phyloP scores from a whole-genome alignment of 768 basidiomycete genomes.

The Lentinus tigrinus region DNA sequence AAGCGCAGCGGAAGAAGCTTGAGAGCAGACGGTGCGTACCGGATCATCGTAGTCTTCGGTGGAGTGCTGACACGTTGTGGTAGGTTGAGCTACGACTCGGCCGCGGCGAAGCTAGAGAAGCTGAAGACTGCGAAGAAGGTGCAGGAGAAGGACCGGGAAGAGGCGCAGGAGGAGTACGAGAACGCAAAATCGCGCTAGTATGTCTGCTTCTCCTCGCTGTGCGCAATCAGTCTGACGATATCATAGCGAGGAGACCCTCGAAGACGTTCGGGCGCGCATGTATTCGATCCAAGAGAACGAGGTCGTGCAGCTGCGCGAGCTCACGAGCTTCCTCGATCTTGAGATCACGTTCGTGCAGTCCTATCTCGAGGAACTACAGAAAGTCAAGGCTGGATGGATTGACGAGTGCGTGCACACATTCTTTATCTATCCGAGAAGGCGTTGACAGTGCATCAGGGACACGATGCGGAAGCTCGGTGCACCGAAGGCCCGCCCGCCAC shows the following conservation, averaged over 20 bases:
- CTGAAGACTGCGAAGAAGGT: constrained; percentile 74
- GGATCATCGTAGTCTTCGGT: not conserved
- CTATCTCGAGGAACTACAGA: constrained; percentile 70
- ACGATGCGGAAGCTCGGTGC: constrained; percentile 13
- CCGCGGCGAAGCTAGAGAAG: constrained; percentile 67
- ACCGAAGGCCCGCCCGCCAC: constrained; percentile 6
- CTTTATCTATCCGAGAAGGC: no score
- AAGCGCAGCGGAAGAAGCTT: constrained; percentile 77
- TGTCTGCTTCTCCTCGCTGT: not conserved
- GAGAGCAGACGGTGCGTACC: constrained; percentile 72
- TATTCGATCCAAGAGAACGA: constrained; percentile 80
- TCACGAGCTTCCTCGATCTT: constrained; percentile 68
- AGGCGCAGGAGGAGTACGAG: constrained; percentile 81
- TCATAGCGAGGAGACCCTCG: constrained; percentile 77
- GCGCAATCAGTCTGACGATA: not conserved
- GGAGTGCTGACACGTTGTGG: not conserved
- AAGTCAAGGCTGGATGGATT: constrained; percentile 67
- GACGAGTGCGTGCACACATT: constrained; percentile 46
- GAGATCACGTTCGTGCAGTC: constrained; percentile 74
- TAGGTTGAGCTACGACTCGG: constrained; percentile 74
- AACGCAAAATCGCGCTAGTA: constrained; percentile 70
- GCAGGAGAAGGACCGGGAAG: constrained; percentile 68
- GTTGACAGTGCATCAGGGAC: not conserved
- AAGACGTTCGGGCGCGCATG: constrained; percentile 83
- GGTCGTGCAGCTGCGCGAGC: constrained; percentile 63